Evolutionary conservation across 2,329 filamentous ascomycete species (phyloP).

Genomic region (Cordyceps tenuipes): DNA sequence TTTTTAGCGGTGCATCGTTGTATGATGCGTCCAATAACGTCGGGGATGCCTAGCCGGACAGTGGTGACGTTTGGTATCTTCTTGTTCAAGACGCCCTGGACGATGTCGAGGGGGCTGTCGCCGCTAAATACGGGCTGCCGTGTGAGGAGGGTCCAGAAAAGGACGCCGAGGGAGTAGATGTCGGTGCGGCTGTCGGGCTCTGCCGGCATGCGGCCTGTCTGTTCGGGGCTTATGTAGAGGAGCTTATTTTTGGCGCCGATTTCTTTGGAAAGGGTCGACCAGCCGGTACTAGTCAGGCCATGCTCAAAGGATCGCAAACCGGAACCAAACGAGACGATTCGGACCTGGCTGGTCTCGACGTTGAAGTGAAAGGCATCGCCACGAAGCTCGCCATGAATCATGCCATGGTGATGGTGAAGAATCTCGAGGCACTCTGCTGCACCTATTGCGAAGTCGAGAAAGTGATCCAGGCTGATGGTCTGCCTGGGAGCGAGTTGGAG

Average conservation of each 20-base stretch:
- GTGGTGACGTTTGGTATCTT: slow-evolving; percentile 69
- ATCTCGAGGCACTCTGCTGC: slow-evolving; percentile 80
- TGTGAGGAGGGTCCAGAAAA: slow-evolving; percentile 81
- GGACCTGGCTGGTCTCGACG: slow-evolving; percentile 59
- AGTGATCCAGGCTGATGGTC: slow-evolving; percentile 63
- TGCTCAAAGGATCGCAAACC: slow-evolving; percentile 85
- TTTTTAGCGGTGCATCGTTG: slow-evolving; percentile 89
- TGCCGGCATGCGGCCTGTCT: slow-evolving; percentile 85
- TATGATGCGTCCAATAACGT: slow-evolving; percentile 72
- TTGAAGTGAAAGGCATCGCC: slow-evolving; percentile 89
- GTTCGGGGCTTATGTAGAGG: slow-evolving; percentile 87
- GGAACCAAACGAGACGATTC: slow-evolving; percentile 77
- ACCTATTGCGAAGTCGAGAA: slow-evolving; percentile 86
- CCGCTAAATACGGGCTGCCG: slow-evolving; percentile 75
- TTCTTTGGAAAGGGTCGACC: slow-evolving; percentile 75
- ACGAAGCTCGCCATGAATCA: slow-evolving; percentile 84
- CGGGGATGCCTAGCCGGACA: slow-evolving; percentile 74
- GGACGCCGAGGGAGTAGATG: slow-evolving; percentile 82
- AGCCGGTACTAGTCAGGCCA: slow-evolving; percentile 75
- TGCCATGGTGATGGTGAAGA: slow-evolving; percentile 78
- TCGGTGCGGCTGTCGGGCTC: slow-evolving; percentile 89
- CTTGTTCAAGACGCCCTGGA: slow-evolving; percentile 77
- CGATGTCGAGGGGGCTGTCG: slow-evolving; percentile 74
- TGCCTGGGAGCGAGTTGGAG: slow-evolving; percentile 42
- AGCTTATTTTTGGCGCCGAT: slow-evolving; percentile 82